These are phyloP conservation scores for Termitomyces sp. DNA, from an alignment of 768 basidiomycete genomes.

Conservation along the genomic window DNA sequence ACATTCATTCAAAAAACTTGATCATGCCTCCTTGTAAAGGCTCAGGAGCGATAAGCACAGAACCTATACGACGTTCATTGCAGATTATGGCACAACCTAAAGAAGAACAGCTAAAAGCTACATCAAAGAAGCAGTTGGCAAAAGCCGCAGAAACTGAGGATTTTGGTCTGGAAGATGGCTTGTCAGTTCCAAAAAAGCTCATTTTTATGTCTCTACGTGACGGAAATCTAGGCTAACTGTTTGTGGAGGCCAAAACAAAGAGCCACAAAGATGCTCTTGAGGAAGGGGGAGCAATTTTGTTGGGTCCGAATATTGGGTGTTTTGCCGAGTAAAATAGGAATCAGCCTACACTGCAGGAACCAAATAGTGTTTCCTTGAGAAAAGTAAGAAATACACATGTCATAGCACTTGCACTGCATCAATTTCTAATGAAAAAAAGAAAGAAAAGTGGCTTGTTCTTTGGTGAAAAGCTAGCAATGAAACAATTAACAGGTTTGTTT, in stretches of 20 bases:
- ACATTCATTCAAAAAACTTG: slow-evolving; percentile 11
- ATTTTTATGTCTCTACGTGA: slow-evolving; percentile 4
- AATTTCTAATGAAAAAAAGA: no score
- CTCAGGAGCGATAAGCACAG: slow-evolving; percentile 24
- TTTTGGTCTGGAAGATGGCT: slow-evolving; percentile 25
- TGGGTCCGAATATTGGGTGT: slow-evolving; percentile 51
- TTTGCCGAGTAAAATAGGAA: slow-evolving; percentile 68
- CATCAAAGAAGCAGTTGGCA: slow-evolving; percentile 36
- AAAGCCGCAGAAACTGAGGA: slow-evolving; percentile 27
- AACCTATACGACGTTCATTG: slow-evolving; percentile 49
- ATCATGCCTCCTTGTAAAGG: slow-evolving; percentile 30
- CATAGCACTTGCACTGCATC: no score
- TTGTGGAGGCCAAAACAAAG: slow-evolving; percentile 27
- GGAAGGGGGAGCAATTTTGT: slow-evolving; percentile 15
- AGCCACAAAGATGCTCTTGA: slow-evolving; percentile 14
- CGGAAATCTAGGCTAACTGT: neutral
- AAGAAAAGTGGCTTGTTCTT: no score
- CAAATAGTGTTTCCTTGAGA: no score
- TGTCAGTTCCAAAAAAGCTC: slow-evolving; percentile 35
- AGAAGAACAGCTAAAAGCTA: slow-evolving; percentile 22
- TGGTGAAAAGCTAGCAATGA: no score
- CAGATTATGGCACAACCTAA: slow-evolving; percentile 47
- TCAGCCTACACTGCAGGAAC: no score
- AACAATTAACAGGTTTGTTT: no score
- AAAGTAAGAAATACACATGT: no score